A percentile compares a stretch with the other conserved stretches of the same genome.
phyloP scores from a whole-genome alignment of 139 green algal species.

The Chlorella sp. region DNA sequence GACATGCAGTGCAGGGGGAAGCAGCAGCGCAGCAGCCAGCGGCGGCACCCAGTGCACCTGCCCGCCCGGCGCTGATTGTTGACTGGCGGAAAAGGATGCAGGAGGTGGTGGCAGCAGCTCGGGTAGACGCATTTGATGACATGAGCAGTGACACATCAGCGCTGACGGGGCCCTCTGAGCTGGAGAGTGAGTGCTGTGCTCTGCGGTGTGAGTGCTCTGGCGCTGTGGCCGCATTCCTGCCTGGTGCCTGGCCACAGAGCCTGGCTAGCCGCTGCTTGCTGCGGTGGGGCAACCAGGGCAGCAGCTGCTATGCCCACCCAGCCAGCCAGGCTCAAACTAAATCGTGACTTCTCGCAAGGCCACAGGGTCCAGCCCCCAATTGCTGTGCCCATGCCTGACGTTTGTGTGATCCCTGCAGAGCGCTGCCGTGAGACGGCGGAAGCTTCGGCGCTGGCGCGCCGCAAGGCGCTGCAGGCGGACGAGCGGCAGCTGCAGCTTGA shows the following conservation, averaged over 20 bases:
- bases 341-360: neutral
- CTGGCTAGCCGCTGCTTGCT: neutral
- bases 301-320: neutral
- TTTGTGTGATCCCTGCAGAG: neutral
- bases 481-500: neutral
- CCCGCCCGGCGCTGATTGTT: too few species aligned
- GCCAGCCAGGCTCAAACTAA: neutral
- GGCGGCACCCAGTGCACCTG: too few species aligned
- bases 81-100: constrained; percentile 15
- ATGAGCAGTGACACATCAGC: neutral
- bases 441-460: neutral
- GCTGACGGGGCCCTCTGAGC: neutral
- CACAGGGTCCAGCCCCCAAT: neutral
- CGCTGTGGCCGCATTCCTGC: neutral
- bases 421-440: neutral
- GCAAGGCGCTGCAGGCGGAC: constrained; percentile 6
- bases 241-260: neutral
- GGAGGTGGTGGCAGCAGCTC: neutral
- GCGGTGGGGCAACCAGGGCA: neutral
- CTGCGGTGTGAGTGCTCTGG: neutral
- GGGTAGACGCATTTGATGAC: neutral
- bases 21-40: neutral
- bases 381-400: neutral
- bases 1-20: too few species aligned
- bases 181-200: neutral